These are phyloP conservation scores for Diaporthe sp. DNA, from an alignment of 2,329 filamentous ascomycete species.

Conservation along the genomic window DNA sequence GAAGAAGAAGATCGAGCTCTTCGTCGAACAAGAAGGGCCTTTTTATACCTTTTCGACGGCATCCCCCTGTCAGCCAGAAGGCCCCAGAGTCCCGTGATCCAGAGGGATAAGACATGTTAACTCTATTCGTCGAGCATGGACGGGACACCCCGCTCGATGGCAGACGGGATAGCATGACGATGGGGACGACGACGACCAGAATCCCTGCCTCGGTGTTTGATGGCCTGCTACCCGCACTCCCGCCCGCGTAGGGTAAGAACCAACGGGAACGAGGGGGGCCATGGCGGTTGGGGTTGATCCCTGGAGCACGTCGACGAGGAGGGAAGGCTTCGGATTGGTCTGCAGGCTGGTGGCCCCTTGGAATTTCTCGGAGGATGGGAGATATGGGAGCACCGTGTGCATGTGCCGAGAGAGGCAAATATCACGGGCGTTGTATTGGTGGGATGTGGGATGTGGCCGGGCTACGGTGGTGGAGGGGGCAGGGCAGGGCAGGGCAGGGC, in stretches of 20 bases:
- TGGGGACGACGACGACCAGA: constrained; percentile 40
- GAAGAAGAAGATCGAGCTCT: constrained; percentile 60
- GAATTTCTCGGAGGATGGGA: constrained; percentile 47
- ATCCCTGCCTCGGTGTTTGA: constrained; percentile 38
- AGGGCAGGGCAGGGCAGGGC: constrained; percentile 32
- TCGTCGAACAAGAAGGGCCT: constrained; percentile 59
- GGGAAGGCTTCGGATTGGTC: constrained; percentile 42
- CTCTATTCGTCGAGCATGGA: constrained; percentile 54
- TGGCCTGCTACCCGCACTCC: constrained; percentile 36
- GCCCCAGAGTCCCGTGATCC: constrained; percentile 44
- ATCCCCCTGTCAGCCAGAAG: constrained; percentile 47
- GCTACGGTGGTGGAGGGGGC: constrained; percentile 41
- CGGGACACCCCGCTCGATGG: constrained; percentile 53
- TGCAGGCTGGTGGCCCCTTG: constrained; percentile 39
- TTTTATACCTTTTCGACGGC: constrained; percentile 71
- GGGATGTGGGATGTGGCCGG: constrained; percentile 38
- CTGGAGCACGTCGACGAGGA: constrained; percentile 41
- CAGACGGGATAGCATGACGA: constrained; percentile 43
- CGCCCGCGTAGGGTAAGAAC: constrained; percentile 37
- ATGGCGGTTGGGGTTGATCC: constrained; percentile 46
- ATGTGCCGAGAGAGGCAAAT: constrained; percentile 54
- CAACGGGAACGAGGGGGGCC: constrained; percentile 41
- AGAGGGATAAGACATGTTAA: constrained; percentile 54
- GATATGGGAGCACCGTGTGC: constrained; percentile 44
- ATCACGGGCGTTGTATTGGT: constrained; percentile 49